phyloP scores from a whole-genome alignment of 208 protist genomes.

The Trypanosoma avium region DNA sequence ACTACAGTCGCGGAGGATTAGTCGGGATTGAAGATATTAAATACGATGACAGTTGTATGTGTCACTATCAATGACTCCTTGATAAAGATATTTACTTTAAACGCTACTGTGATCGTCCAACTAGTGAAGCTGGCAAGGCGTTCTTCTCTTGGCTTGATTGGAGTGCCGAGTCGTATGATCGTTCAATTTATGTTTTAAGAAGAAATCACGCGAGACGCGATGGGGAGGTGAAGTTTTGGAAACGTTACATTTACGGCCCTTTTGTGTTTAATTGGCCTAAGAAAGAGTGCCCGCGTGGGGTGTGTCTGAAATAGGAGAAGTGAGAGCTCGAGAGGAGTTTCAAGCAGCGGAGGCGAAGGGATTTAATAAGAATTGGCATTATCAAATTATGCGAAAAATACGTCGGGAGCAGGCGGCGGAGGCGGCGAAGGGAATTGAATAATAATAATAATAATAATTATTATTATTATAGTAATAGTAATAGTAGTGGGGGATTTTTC shows the following conservation, averaged over 20 bases:
- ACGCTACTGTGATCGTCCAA: constrained; percentile 84
- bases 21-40: constrained; percentile 83
- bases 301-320: constrained; percentile 80
- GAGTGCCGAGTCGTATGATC: constrained; percentile 85
- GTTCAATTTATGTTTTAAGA: constrained; percentile 75
- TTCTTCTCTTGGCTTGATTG: constrained; percentile 91
- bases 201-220: constrained; percentile 70
- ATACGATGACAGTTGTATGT: constrained; percentile 82
- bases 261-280: constrained; percentile 92
- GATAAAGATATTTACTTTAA: constrained; percentile 87
- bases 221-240: constrained; percentile 67
- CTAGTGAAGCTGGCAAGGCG: constrained; percentile 78
- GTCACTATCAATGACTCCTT: constrained; percentile 55
- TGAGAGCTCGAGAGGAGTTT: constrained; percentile 75
- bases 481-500: too few species aligned
- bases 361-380: constrained; percentile 88
- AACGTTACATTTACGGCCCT: constrained; percentile 84
- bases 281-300: constrained; percentile 86
- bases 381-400: constrained; percentile 90
- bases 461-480: too few species aligned
- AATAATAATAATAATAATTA: too few species aligned
- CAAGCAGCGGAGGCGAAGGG: constrained; percentile 74
- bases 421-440: constrained; percentile 29
- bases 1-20: constrained; percentile 87
- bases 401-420: constrained; percentile 79